Percentiles rank a stretch among this genome's conserved stretches.
Evolutionary conservation across 345 rosid species (phyloP).

Genomic region (Lagerstroemia speciosa): DNA sequence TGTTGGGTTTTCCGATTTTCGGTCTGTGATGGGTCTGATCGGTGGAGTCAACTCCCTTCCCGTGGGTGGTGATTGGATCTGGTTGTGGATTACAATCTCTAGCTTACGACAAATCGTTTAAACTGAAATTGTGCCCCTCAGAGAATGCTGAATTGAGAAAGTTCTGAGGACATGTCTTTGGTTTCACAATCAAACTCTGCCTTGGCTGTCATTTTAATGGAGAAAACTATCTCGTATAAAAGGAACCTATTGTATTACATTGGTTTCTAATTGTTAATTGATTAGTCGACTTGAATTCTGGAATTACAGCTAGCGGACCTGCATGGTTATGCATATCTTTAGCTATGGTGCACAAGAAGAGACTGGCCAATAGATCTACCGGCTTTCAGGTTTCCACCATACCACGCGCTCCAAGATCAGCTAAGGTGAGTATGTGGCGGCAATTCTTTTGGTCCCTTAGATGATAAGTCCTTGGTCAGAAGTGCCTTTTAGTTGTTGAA

Average conservation of each 20-base stretch:
- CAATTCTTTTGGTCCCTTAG: not conserved
- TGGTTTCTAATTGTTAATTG: not conserved
- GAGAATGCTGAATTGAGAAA: not conserved
- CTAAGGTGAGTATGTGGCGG: slow-evolving; percentile 38
- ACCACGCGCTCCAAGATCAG: slow-evolving; percentile 85
- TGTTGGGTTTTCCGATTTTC: not conserved
- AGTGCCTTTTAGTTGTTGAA: not conserved
- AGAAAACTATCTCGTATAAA: not conserved
- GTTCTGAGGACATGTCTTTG: too few relatives aligned
- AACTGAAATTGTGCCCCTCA: not conserved
- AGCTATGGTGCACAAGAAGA: slow-evolving; percentile 82
- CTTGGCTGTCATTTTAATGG: not conserved
- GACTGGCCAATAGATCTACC: slow-evolving; percentile 37
- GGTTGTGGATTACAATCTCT: not conserved
- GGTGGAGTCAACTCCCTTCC: not conserved
- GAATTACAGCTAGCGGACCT: slow-evolving; percentile 1
- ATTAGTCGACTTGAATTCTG: not conserved
- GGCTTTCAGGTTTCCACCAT: slow-evolving; percentile 45
- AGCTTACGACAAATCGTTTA: not conserved
- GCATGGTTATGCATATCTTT: slow-evolving; percentile 13
- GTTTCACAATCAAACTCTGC: not conserved
- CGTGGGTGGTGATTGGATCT: not conserved
- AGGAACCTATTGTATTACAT: not conserved
- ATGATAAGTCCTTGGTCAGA: slow-evolving; percentile 6
- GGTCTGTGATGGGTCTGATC: not conserved